Evolutionary conservation across 2,329 filamentous ascomycete genomes (phyloP).

Genomic region (Zymoseptoria pseudotritici): DNA sequence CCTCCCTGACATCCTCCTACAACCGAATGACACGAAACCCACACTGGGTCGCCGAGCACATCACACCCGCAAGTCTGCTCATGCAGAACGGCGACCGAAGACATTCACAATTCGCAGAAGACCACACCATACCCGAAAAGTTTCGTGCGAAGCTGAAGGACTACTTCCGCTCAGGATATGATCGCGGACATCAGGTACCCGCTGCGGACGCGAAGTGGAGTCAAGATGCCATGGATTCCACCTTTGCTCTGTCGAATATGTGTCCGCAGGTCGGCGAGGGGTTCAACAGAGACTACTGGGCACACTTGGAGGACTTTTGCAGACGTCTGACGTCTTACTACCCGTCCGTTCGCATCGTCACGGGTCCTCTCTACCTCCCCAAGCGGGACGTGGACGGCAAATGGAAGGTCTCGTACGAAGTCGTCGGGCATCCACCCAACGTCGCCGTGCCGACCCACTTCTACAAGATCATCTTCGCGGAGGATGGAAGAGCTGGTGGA

Average conservation of each 20-base stretch:
- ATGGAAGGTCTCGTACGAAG: conserved; percentile 92
- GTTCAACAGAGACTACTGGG: conserved; percentile 99
- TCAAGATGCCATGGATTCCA: conserved; percentile 89
- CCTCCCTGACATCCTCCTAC: conserved; percentile 76
- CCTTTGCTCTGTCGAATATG: conserved; percentile 92
- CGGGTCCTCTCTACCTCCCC: conserved; percentile 87
- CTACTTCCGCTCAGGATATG: conserved; percentile 91
- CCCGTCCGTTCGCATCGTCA: conserved; percentile 83
- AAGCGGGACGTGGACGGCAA: conserved; percentile 80
- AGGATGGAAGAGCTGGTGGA: conserved; percentile 61
- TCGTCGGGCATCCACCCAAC: conserved; percentile 87
- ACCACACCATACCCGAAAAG: conserved; percentile 67
- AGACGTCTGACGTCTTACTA: conserved; percentile 72
- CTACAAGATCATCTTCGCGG: conserved; percentile 97
- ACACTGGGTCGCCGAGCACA: conserved; percentile 88
- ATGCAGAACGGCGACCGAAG: conserved; percentile 72
- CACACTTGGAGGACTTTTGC: conserved; percentile 97
- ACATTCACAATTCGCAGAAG: conserved; percentile 76
- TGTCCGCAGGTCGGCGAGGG: conserved; percentile 96
- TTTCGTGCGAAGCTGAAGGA: conserved; percentile 89
- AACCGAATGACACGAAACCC: conserved; percentile 89
- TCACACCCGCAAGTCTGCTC: conserved; percentile 77
- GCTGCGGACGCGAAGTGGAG: conserved; percentile 95
- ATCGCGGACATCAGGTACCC: conserved; percentile 93
- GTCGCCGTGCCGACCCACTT: conserved; percentile 97